Evolutionary conservation across 805 yeast species (phyloP).

Genomic region (Jamesozyma rosinii): DNA sequence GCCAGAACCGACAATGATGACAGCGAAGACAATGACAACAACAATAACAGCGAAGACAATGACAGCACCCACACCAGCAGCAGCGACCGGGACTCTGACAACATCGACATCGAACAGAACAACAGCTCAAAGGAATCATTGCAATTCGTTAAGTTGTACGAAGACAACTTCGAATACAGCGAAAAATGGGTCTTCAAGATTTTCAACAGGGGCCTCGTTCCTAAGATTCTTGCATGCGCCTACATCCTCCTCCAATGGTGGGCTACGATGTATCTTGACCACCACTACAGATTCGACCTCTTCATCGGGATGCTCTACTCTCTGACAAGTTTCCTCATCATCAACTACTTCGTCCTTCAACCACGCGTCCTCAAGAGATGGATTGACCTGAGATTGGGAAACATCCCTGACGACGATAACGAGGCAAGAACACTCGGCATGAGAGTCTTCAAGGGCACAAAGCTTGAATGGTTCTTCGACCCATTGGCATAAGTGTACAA

Average conservation of each 20-base stretch:
- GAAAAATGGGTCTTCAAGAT: slow-evolving; percentile 18
- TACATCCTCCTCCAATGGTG: slow-evolving; percentile 60
- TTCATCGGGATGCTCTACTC: slow-evolving; percentile 49
- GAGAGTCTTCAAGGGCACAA: slow-evolving; percentile 47
- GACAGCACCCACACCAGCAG: not conserved
- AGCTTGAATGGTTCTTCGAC: slow-evolving; percentile 45
- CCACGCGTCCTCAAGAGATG: slow-evolving; percentile 28
- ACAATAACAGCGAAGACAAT: not conserved
- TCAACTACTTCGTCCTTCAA: slow-evolving; percentile 34
- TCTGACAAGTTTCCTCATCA: slow-evolving; percentile 34
- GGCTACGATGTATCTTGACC: slow-evolving; percentile 66
- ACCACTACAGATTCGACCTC: slow-evolving; percentile 60
- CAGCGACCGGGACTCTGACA: not conserved
- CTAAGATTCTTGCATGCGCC: slow-evolving; percentile 30
- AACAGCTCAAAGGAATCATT: not conserved
- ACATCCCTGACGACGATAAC: slow-evolving; percentile 32
- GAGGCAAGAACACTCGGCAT: slow-evolving; percentile 50
- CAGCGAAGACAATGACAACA: not conserved
- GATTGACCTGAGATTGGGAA: slow-evolving; percentile 29
- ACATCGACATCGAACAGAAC: not conserved
- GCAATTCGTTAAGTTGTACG: slow-evolving; percentile 10
- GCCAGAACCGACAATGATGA: not conserved
- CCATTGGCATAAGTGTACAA: slow-evolving; percentile 36
- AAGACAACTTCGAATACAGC: slow-evolving; percentile 9
- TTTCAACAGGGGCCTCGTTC: slow-evolving; percentile 21